These are phyloP conservation scores for Turritis glabra DNA, from an alignment of 345 rosid genomes.

Conservation along the genomic window DNA sequence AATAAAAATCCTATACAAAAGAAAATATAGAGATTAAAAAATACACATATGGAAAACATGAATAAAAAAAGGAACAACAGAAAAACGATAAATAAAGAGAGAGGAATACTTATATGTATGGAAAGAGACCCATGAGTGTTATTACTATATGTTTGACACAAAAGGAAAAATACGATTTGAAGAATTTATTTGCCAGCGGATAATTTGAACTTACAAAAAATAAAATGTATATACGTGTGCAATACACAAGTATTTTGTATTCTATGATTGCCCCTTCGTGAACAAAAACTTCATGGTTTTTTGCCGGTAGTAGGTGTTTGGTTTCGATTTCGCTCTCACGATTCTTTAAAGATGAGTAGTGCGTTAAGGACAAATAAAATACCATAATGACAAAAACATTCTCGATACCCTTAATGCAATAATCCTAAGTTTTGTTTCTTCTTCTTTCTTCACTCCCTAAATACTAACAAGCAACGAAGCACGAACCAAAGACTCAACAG, in stretches of 20 bases:
- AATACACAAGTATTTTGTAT: not conserved
- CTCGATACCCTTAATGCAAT: not conserved
- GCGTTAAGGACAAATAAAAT: not conserved
- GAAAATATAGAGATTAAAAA: too few species aligned
- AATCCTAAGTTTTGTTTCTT: not conserved
- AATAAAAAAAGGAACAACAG: not conserved
- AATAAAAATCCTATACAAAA: not conserved
- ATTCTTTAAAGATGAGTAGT: not conserved
- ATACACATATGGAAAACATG: slow-evolving; percentile 27
- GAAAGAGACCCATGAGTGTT: slow-evolving; percentile 6
- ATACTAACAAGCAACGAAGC: slow-evolving; percentile 3
- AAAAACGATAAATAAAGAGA: not conserved
- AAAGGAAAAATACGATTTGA: not conserved
- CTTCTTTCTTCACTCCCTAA: not conserved
- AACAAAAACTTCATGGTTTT: too few species aligned
- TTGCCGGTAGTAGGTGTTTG: not conserved
- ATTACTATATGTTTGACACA: not conserved
- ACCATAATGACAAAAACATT: not conserved
- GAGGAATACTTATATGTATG: not conserved
- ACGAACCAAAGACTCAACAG: not conserved
- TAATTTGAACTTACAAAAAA: not conserved
- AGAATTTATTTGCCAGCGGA: not conserved
- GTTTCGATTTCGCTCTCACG: not conserved
- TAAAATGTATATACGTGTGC: not conserved
- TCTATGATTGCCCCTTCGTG: not conserved